phyloP scores from a whole-genome alignment of 164 flowering plant genomes.

The Santalum album region DNA sequence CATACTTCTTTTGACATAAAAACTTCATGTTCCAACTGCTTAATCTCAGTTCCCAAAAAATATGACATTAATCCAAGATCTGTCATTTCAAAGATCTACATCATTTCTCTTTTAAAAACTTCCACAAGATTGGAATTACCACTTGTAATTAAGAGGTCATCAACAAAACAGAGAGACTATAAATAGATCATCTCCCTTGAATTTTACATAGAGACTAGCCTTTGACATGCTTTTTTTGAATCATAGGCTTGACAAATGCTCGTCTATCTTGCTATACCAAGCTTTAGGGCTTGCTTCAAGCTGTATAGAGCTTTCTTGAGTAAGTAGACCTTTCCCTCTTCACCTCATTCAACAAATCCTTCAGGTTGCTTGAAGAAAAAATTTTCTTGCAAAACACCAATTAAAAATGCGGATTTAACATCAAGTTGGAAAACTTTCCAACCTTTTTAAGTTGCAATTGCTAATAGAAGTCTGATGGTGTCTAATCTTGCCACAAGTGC shows the following conservation, averaged over 20 bases:
- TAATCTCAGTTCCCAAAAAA: not conserved
- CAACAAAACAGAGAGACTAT: not conserved
- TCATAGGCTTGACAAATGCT: not conserved
- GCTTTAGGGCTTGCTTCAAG: not conserved
- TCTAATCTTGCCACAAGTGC: not conserved
- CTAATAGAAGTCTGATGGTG: not conserved
- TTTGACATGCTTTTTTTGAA: not conserved
- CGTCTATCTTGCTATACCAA: not conserved
- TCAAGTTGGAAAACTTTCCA: not conserved
- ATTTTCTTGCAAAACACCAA: not conserved
- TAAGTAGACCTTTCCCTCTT: not conserved
- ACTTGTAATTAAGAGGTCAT: not conserved
- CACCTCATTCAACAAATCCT: not conserved
- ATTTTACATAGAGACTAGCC: not conserved
- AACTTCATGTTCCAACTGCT: not conserved
- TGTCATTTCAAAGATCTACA: not conserved
- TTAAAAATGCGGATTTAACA: not conserved
- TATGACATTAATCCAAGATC: no score
- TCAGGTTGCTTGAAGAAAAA: not conserved
- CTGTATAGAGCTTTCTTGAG: not conserved
- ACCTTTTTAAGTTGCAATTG: not conserved
- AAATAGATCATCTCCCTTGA: not conserved
- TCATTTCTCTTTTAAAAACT: not conserved
- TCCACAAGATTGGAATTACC: not conserved
- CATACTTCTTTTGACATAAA: not conserved